A percentile compares a stretch with the other conserved stretches of the same genome.
Evolutionary conservation across 352 stramenopile genomes (phyloP).

Genomic region (Phytophthora pluvialis): DNA sequence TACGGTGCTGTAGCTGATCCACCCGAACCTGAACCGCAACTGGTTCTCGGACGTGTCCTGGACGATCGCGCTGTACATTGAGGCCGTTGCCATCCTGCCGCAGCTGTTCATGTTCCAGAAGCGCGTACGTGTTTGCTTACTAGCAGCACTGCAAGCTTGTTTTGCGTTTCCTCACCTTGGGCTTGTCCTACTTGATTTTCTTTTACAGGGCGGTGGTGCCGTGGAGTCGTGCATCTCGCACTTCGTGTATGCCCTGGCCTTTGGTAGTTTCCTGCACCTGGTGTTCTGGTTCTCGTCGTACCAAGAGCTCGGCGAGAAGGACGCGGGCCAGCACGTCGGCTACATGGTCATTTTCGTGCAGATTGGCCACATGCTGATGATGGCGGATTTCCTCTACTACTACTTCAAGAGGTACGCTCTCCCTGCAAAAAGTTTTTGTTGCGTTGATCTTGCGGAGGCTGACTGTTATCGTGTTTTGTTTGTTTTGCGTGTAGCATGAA

Average conservation of each 20-base stretch:
- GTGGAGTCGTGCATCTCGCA: conserved; percentile 98
- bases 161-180: conserved; percentile 8
- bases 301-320: conserved; percentile 96
- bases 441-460: background rate
- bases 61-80: conserved; percentile 99
- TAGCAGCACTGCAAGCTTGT: background rate
- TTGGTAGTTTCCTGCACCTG: conserved; percentile 96
- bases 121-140: conserved; percentile 55
- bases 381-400: conserved; percentile 99
- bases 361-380: conserved; percentile 98
- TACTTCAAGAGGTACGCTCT: conserved; percentile 94
- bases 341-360: conserved; percentile 98
- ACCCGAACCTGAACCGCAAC: conserved; percentile 96
- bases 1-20: conserved; percentile 82
- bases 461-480: conserved; percentile 5
- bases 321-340: conserved; percentile 87
- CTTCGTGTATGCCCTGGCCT: conserved; percentile 96
- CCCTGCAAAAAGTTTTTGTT: background rate
- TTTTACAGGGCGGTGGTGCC: conserved; percentile 82
- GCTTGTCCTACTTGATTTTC: background rate
- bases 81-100: conserved; percentile 94
- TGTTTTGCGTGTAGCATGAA: conserved; percentile 68
- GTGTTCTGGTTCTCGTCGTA: conserved; percentile 99
- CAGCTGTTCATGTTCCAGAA: conserved; percentile 99
- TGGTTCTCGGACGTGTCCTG: conserved; percentile 96